Base-by-base conservation (phyloP, 2,329 filamentous ascomycete species). In the Leptographium lundbergii region DNA sequence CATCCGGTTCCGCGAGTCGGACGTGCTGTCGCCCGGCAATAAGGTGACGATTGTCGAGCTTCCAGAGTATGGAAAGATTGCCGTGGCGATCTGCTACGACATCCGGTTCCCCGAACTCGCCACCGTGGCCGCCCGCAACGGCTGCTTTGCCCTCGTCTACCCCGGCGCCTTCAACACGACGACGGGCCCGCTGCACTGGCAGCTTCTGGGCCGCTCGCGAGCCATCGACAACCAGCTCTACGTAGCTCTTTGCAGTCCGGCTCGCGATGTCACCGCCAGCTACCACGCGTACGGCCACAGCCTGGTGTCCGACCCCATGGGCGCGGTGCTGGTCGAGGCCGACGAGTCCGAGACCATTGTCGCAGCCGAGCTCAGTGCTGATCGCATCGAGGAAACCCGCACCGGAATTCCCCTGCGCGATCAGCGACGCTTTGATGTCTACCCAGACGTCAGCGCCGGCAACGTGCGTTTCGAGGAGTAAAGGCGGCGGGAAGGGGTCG, bases 161-260 rank as follows among this genome's bases (percentile, higher is more conserved):
- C 94, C 94, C 0, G 94, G 91, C n/a, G 94, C 94, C 1, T 99
- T 99, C 79, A 99, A 97, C 73, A 78, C 88, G 61, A 96, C 91
- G 0, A 99, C 94, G 0, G 94, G 94, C 0, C 86, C 88, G 6
- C 73, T 97, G 71, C 94, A 99, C 73, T 99, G 94, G 94, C 81
- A 85, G 60, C 75, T 99, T 64, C 82, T 88, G 54, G 90, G 89
- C 32, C 78, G 84, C 64, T 88, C 90, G 57, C 88, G 94, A 61
- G 81, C 84, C 65, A 88, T 87, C 13, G 86, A 99, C 61, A 87
- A 85, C 29, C 86, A 91, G 65, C 88, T 91, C 9, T 99, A 96
- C 71, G 91, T 97, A 14, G 94, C 85, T 39, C 74, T 99, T 70
- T 99, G 94, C 75, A 94, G 88, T 69, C 94, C 94, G 0, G 91